A percentile compares a stretch with the other conserved stretches of the same genome.
phyloP scores from a whole-genome alignment of 805 yeast genomes.

The Yarrowia divulgata region DNA sequence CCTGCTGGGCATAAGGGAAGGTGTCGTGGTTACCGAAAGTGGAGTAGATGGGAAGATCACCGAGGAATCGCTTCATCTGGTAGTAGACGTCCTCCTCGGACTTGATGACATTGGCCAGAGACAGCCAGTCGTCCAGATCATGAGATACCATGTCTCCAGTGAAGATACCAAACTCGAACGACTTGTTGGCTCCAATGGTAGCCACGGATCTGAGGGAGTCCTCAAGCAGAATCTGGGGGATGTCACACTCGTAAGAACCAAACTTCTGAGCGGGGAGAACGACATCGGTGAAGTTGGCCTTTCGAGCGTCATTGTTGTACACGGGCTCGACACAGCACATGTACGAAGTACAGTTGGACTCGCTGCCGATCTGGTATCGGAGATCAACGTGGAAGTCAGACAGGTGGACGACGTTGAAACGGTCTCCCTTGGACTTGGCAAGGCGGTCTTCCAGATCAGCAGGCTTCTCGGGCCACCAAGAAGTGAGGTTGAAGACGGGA shows the following conservation, averaged over 20 bases:
- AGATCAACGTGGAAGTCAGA: conserved; percentile 71
- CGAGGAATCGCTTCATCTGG: conserved; percentile 60
- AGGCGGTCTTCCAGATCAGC: conserved; percentile 43
- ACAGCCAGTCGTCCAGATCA: conserved; percentile 55
- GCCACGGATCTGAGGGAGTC: conserved; percentile 59
- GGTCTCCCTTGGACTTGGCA: conserved; percentile 47
- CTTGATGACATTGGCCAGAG: conserved; percentile 57
- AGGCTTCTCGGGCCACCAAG: conserved; percentile 57
- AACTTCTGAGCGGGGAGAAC: conserved; percentile 65
- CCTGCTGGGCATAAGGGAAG: conserved; percentile 74
- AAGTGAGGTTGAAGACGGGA: conserved; percentile 57
- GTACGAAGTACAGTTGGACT: conserved; percentile 55
- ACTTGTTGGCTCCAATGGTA: conserved; percentile 50
- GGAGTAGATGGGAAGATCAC: conserved; percentile 64
- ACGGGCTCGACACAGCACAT: conserved; percentile 62
- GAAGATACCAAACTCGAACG: conserved; percentile 68
- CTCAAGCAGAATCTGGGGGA: conserved; percentile 68
- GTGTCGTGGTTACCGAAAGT: conserved; percentile 76
- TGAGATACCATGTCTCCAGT: conserved; percentile 81
- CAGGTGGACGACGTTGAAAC: conserved; percentile 68
- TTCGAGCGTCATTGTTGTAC: conserved; percentile 36
- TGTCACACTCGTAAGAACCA: conserved; percentile 70
- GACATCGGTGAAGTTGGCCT: conserved; percentile 41
- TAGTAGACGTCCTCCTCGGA: conserved; percentile 63
- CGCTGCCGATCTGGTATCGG: conserved; percentile 57